Conservation (phyloP, 768 basidiomycete genomes). For the Lanmaoa pseudosensibilis region DNA sequence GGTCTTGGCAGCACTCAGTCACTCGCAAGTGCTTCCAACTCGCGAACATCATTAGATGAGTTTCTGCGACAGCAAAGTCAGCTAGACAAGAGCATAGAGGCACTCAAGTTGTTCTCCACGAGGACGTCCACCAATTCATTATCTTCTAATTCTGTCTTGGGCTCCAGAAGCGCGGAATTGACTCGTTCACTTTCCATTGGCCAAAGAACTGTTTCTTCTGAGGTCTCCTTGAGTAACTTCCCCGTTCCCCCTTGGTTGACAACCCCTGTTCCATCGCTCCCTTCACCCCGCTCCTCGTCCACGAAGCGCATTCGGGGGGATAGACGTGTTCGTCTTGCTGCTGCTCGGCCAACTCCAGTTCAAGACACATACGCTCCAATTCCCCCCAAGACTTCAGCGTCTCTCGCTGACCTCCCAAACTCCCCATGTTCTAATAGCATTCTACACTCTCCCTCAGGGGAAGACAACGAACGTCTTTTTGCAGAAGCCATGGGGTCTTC, state of each 20-base stretch:
- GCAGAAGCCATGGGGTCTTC: slow-evolving; percentile 14
- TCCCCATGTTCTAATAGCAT: slow-evolving; percentile 12
- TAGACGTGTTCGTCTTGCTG: slow-evolving; percentile 19
- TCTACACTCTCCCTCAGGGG: slow-evolving; percentile 19
- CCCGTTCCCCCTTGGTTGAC: slow-evolving; percentile 55
- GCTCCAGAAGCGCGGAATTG: slow-evolving; percentile 7
- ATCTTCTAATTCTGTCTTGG: slow-evolving; percentile 34
- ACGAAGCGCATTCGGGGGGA: slow-evolving; percentile 25
- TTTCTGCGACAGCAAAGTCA: slow-evolving; percentile 62
- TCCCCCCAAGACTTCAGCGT: slow-evolving; percentile 31
- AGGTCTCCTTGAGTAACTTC: slow-evolving; percentile 73
- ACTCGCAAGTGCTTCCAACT: slow-evolving; percentile 10
- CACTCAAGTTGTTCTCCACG: slow-evolving; percentile 48
- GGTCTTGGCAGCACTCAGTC: slow-evolving; percentile 40
- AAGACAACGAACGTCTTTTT: slow-evolving; percentile 14
- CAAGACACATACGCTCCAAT: slow-evolving; percentile 11
- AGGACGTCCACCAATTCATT: slow-evolving; percentile 28
- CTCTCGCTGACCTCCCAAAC: slow-evolving; percentile 22
- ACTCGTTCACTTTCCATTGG: slow-evolving; percentile 27
- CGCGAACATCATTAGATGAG: slow-evolving; percentile 45
- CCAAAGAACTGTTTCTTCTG: slow-evolving; percentile 34
- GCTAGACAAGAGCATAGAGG: slow-evolving; percentile 63
- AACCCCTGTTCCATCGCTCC: slow-evolving; percentile 16
- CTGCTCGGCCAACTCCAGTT: slow-evolving; percentile 2
- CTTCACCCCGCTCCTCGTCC: slow-evolving; percentile 12